These are phyloP conservation scores for Lachnellula cervina DNA, from an alignment of 2,329 filamentous ascomycete species.

Conservation along the genomic window DNA sequence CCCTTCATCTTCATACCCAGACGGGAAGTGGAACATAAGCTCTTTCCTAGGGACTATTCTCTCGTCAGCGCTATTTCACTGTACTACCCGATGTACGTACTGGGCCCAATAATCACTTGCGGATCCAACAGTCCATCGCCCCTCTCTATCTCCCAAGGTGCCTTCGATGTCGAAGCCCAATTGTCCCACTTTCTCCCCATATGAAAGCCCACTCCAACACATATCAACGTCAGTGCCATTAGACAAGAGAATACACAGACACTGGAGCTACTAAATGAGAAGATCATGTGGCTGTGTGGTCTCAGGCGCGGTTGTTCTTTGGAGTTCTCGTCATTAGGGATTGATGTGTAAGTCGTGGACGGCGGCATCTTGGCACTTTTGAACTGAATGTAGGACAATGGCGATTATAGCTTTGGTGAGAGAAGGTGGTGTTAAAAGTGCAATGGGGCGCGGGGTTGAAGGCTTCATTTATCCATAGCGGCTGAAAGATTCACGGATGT, in stretches of 20 bases:
- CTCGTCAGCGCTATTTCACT: neutral
- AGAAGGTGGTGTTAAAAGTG: neutral
- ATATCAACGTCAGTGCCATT: slow-evolving; percentile 1
- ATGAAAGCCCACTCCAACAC: slow-evolving; percentile 11
- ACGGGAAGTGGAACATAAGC: slow-evolving; percentile 26
- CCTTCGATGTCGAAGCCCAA: neutral
- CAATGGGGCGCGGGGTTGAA: neutral
- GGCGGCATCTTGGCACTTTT: neutral
- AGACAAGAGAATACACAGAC: slow-evolving; percentile 5
- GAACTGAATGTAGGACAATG: neutral
- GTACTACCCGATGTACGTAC: slow-evolving; percentile 6
- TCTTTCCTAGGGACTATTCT: slow-evolving; percentile 18
- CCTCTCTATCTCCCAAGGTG: slow-evolving; percentile 1
- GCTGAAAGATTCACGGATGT: slow-evolving; percentile 3
- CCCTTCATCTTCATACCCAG: slow-evolving; percentile 21
- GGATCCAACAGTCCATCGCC: slow-evolving; percentile 12
- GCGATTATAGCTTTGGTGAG: neutral
- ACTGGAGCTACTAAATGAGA: neutral
- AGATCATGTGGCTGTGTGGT: neutral
- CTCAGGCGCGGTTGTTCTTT: neutral
- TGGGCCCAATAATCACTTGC: slow-evolving; percentile 16
- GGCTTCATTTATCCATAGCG: slow-evolving; percentile 15
- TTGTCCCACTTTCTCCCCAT: slow-evolving; percentile 15
- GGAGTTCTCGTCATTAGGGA: slow-evolving; percentile 14
- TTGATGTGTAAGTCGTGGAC: slow-evolving; percentile 6